Evolutionary conservation across 352 stramenopile genomes (phyloP).

Genomic region (Plasmopara halstedii): DNA sequence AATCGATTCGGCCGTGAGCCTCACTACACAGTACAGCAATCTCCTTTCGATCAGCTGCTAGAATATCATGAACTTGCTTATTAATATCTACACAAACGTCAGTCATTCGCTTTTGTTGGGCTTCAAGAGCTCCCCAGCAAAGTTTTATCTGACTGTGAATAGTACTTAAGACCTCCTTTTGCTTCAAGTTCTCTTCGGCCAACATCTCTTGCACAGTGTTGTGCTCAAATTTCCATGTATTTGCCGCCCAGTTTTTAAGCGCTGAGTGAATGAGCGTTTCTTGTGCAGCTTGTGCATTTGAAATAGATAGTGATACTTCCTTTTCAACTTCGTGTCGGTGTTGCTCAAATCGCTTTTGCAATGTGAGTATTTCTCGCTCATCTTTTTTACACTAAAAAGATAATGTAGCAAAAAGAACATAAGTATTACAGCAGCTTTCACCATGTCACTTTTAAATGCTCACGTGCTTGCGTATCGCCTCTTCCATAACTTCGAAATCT

Average conservation of each 20-base stretch:
- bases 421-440: neutral
- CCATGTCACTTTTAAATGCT: no score
- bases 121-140: constrained; percentile 9
- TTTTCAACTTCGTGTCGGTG: constrained; percentile 20
- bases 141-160: constrained; percentile 8
- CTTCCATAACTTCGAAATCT: constrained; percentile 31
- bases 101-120: constrained; percentile 9
- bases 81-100: constrained; percentile 6
- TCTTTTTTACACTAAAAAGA: constrained; percentile 37
- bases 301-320: constrained; percentile 3
- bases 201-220: constrained; percentile 1
- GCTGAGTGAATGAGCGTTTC: constrained; percentile 11
- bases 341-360: constrained; percentile 25
- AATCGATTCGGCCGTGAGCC: constrained; percentile 20
- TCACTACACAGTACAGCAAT: constrained; percentile 21
- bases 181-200: constrained; percentile 7
- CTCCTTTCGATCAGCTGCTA: constrained; percentile 15
- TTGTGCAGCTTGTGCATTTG: constrained; percentile 9
- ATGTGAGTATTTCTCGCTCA: constrained; percentile 27
- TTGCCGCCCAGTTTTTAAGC: constrained; percentile 11
- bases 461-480: constrained; percentile 41
- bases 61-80: constrained; percentile 4
- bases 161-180: constrained; percentile 3
- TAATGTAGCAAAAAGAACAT: neutral
- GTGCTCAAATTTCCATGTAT: constrained; percentile 3